Base-by-base conservation (phyloP, 129 eudicot species). In the Deinandra increscens region DNA sequence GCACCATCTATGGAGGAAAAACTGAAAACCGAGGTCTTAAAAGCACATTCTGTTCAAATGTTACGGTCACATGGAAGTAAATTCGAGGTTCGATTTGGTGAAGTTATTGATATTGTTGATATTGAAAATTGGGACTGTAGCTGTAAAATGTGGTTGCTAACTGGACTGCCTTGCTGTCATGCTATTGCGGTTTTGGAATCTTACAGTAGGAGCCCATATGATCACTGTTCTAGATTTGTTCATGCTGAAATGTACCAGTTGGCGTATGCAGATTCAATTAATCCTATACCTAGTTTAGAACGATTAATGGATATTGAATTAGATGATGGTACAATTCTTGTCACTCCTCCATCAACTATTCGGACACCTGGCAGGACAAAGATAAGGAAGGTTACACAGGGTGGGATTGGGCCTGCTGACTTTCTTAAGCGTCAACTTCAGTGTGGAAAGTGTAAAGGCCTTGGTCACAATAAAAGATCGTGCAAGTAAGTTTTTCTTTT, bases 141-240 rank as follows among this genome's bases (percentile, higher is more conserved):
- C 4, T 79, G 79, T 69, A 73, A 59, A 67, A 50, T 46, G 9
- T 73, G 83, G 83, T 34, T 66, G 43, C 38, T 73, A 46, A 73
- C 64, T 2, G 83, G 83, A 1, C 45, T 73, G 66, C 83, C 83
- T 10, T 79, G 83, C 46, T 79, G 79, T 61, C 83, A 79, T 51
- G 75, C 75, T 5, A 67, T 79, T 49, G 83, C 79, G 13, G 71
- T 79, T 42, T 12, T 73, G 51, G 64, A 72, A 46, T 37, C 33
- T 19, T 62, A 58, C 46, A 79, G 75, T 39, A 48, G 79, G 29
- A 48, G 49, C 46, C 51, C 75, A 1, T 79, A 67, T 50, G 83
- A 79, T 68, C 63, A 58, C 67, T 79, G 83, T 33, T 45, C 75
- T 0, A 49, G 48, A 68, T 73, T 29, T 67, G 69, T 67, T 68